Base-by-base conservation (phyloP, 176 grass and related monocot genomes). In the Cenchrus fungigraminus region DNA sequence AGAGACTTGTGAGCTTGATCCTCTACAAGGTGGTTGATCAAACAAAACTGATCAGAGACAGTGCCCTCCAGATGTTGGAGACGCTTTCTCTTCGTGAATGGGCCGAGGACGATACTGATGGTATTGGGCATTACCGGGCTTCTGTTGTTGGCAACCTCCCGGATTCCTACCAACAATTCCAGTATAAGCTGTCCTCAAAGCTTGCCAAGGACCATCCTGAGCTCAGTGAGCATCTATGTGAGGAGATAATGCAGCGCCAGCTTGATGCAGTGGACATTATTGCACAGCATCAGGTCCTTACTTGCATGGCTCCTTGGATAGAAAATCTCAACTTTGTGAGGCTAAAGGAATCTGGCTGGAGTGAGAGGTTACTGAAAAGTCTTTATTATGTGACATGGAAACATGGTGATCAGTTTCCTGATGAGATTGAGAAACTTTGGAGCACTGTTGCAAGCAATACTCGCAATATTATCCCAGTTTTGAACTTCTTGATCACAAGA, bases 171-270 rank as follows among this genome's bases (percentile, higher is more conserved):
- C 97, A 98, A 65, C 97, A 98, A 73, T 98, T 98, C 84, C 93
- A 98, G 65, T 98, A 98, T 73, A 98, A 94, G 78, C 79, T 98
- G 40, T 98, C 97, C 17, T 90, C 89, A 45, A 98, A 95, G 84
- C 97, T 98, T 81, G 91, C 97, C 59, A 98, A 98, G 87, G 97
- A 98, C 88, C 97, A 94, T 90, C 97, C 93, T 83, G 97, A 98
- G 85, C 81, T 98, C 51, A 95, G 93, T 79, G 97, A 98, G 54
- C 88, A 91, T 62, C 86, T 98, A 10, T 95, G 93, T 9, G 84
- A 80, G 85, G 97, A 98, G 87, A 98, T 98, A 76, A 98, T 98
- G 97, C 93, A 95, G 86, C 93, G 97, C 34, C 97, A 95, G 68
- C 97, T 98, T 85, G 97, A 98, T 42, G 91, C 93, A 9, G 97